phyloP scores from a whole-genome alignment of 371 early-diverging fungal species.

The Mortierella sp. region DNA sequence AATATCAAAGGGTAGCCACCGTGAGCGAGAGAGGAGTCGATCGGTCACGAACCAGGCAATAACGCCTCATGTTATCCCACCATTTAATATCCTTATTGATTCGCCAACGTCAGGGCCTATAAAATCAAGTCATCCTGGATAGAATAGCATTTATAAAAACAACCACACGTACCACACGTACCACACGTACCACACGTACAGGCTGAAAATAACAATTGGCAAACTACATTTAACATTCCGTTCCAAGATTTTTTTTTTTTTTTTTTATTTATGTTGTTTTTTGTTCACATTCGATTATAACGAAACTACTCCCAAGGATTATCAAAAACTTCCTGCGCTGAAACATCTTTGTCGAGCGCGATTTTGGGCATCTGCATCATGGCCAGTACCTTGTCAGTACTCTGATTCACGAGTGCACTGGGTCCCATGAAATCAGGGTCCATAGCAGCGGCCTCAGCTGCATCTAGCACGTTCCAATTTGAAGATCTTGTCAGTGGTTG shows the following conservation, averaged over 20 bases:
- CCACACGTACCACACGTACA: no score
- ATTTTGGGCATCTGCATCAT: conserved; percentile 58
- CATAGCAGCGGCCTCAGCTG: conserved; percentile 42
- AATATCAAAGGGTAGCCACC: not conserved
- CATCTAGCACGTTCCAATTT: conserved; percentile 41
- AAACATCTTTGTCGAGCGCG: conserved; percentile 46
- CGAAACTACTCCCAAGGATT: conserved; percentile 48
- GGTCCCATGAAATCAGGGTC: conserved; percentile 51
- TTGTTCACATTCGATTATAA: not conserved
- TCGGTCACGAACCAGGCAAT: conserved; percentile 17
- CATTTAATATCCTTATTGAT: not conserved
- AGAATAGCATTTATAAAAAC: not conserved
- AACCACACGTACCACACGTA: not conserved
- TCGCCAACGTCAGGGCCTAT: not conserved
- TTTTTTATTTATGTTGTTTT: not conserved
- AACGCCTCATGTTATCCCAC: not conserved
- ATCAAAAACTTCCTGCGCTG: conserved; percentile 53
- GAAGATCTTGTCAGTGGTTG: not conserved
- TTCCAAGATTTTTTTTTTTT: not conserved
- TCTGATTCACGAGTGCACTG: conserved; percentile 15
- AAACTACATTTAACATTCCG: not conserved
- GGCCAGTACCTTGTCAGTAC: conserved; percentile 36
- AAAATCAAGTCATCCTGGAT: not conserved
- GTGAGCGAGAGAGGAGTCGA: conserved; percentile 28
- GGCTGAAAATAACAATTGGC: not conserved